These are phyloP conservation scores for Cyberlindnera lachancei DNA, from an alignment of 805 yeast species.

Conservation along the genomic window DNA sequence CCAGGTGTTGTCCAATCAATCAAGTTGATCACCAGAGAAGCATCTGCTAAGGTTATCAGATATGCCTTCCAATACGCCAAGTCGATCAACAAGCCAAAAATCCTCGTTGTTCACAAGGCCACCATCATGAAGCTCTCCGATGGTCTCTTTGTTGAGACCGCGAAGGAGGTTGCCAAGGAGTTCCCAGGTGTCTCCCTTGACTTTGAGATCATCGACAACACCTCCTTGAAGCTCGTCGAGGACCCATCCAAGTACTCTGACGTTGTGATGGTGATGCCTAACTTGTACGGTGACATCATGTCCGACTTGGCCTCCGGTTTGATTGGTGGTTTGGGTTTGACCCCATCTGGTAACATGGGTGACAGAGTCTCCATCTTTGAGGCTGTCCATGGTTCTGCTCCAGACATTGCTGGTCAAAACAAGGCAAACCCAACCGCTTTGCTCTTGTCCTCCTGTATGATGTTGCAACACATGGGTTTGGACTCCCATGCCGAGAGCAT, in stretches of 20 bases:
- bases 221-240: slow-evolving; percentile 82
- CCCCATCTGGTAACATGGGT: slow-evolving; percentile 99
- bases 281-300: slow-evolving; percentile 98
- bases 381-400: slow-evolving; percentile 99
- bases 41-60: slow-evolving; percentile 93
- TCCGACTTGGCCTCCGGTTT: slow-evolving; percentile 96
- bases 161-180: slow-evolving; percentile 81
- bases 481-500: slow-evolving; percentile 73
- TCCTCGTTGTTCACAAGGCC: slow-evolving; percentile 95
- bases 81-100: slow-evolving; percentile 78
- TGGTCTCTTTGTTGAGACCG: slow-evolving; percentile 91
- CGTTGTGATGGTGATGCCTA: slow-evolving; percentile 94
- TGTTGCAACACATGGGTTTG: slow-evolving; percentile 98
- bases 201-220: slow-evolving; percentile 90
- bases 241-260: slow-evolving; percentile 82
- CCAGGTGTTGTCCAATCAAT: slow-evolving; percentile 99
- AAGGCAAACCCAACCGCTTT: slow-evolving; percentile 98
- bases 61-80: slow-evolving; percentile 96
- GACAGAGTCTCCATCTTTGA: slow-evolving; percentile 95
- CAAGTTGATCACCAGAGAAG: slow-evolving; percentile 92
- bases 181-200: slow-evolving; percentile 84
- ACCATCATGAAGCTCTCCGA: slow-evolving; percentile 97
- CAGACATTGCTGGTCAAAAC: slow-evolving; percentile 98
- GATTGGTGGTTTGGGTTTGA: slow-evolving; percentile 97
- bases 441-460: slow-evolving; percentile 93